Percentiles rank a stretch among this genome's conserved stretches.
Evolutionary conservation across 768 basidiomycete genomes (phyloP).

Genomic region (Leccinum sublutescens): DNA sequence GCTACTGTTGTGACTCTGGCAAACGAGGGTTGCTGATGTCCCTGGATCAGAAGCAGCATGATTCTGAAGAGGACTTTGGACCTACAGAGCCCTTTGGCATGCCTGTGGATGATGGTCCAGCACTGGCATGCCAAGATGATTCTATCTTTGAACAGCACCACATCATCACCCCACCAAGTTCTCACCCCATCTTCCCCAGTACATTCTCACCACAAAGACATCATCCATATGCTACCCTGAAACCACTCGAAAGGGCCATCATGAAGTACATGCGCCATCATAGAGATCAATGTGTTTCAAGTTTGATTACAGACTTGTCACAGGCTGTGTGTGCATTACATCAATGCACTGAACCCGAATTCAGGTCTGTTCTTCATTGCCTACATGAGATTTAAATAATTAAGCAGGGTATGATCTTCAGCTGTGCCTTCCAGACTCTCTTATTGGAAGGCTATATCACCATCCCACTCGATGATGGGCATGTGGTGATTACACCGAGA

Average conservation of each 20-base stretch:
- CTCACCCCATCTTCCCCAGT: constrained; percentile 8
- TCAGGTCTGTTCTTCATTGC: constrained; percentile 18
- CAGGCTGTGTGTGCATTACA: constrained; percentile 6
- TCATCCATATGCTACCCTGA: constrained; percentile 17
- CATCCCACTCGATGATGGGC: constrained; percentile 29
- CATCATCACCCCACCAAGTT: background rate
- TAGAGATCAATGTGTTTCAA: background rate
- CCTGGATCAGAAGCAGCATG: constrained; percentile 8
- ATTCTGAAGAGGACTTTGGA: background rate
- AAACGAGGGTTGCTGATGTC: background rate
- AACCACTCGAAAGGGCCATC: constrained; percentile 16
- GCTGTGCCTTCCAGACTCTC: constrained; percentile 21
- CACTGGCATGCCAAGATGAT: background rate
- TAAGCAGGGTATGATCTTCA: background rate
- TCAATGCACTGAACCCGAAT: constrained; percentile 19
- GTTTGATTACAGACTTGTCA: constrained; percentile 14
- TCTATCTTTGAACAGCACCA: background rate
- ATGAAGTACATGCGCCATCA: constrained; percentile 20
- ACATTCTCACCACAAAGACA: constrained; percentile 23
- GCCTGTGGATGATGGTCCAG: background rate
- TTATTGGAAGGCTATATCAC: constrained; percentile 31
- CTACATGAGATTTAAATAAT: background rate
- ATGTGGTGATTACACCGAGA: constrained; percentile 31
- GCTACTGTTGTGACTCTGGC: background rate
- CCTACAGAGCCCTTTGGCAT: background rate